Conservation (phyloP, 768 basidiomycete species). For the Agaricus blazei region DNA sequence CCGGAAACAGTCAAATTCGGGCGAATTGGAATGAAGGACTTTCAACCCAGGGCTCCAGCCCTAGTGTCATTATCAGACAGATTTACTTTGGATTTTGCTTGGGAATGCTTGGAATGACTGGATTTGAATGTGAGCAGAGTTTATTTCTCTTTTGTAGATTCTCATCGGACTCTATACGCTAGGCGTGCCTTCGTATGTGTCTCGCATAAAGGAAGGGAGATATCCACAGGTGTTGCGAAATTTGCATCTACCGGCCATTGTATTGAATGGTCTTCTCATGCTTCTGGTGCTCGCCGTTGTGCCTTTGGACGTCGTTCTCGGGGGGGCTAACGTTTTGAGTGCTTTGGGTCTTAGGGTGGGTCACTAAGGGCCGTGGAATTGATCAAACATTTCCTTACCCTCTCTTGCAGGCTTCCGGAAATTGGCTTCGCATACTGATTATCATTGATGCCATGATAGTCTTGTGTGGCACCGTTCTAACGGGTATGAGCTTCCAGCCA, state of each 20-base stretch:
- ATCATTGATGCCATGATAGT: constrained; percentile 69
- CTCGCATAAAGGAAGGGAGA: constrained; percentile 49
- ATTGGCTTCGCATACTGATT: constrained; percentile 58
- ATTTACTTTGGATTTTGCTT: constrained; percentile 67
- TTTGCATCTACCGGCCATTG: constrained; percentile 53
- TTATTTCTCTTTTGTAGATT: neutral
- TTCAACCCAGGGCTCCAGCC: constrained; percentile 25
- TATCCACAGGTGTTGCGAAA: constrained; percentile 63
- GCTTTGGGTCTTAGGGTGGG: constrained; percentile 54
- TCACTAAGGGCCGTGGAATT: neutral
- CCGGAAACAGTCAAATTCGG: constrained; percentile 41
- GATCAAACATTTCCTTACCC: neutral
- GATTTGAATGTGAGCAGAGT: constrained; percentile 52
- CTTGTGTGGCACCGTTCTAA: constrained; percentile 66
- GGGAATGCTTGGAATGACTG: constrained; percentile 68
- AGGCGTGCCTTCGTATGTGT: constrained; percentile 63
- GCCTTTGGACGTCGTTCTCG: constrained; percentile 42
- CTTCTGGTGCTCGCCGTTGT: constrained; percentile 55
- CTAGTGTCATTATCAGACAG: constrained; percentile 32
- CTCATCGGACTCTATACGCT: neutral
- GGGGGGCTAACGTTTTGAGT: constrained; percentile 58
- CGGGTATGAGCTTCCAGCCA: constrained; percentile 35
- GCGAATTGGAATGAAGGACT: constrained; percentile 46
- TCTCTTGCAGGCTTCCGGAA: constrained; percentile 43
- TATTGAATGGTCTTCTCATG: constrained; percentile 53